Evolutionary conservation across 2,329 filamentous ascomycete genomes (phyloP), one percentile per base, ranked within the genome.

Genomic region (Paraphaeosphaeria minitans): DNA sequence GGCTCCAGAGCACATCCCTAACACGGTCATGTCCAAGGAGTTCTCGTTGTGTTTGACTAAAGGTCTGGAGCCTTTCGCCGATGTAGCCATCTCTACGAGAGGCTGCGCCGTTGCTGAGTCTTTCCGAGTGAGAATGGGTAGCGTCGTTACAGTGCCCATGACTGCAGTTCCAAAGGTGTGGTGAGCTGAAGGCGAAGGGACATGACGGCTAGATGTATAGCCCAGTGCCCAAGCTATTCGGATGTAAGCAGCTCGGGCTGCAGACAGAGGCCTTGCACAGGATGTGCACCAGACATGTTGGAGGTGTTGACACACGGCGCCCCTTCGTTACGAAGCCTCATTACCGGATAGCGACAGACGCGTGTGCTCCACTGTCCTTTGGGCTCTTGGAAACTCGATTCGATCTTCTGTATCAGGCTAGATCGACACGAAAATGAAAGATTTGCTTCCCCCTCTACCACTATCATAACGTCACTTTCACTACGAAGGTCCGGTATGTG

Each of bases 321-420:
- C 48, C 13, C 33, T 35, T 51, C 48, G 48, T 27, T 41, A 51
- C 33, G 48, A 51, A 19, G 21, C 22, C 14, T 21, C 19, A 21
- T 24, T 39, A 39, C 33, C 27, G 21, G 13, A 27, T 6, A 19
- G 48, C 33, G 12, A 22, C 12, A 51, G 21, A 35, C 48, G 41
- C 48, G 48, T 39, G 48, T 41, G 48, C 24, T 51, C 33, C 48
- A 51, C 48, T 14, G n/a, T 33, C 8, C 12, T 29, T 13, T 12
- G 48, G 21, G 21, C 21, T 14, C 33, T 27, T 51, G 19, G 35
- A 6, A 31, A 9, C 21, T 51, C 48, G 48, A 41, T 39, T 39
- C 48, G 48, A 51, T 24, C 9, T 51, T 39, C 48, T 51, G 2
- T 22, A 51, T 51, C 5, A 39, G 21, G 48, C 33, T 51, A 51